Conservation (phyloP, 805 yeast genomes). For the Candida ipomoeae region DNA sequence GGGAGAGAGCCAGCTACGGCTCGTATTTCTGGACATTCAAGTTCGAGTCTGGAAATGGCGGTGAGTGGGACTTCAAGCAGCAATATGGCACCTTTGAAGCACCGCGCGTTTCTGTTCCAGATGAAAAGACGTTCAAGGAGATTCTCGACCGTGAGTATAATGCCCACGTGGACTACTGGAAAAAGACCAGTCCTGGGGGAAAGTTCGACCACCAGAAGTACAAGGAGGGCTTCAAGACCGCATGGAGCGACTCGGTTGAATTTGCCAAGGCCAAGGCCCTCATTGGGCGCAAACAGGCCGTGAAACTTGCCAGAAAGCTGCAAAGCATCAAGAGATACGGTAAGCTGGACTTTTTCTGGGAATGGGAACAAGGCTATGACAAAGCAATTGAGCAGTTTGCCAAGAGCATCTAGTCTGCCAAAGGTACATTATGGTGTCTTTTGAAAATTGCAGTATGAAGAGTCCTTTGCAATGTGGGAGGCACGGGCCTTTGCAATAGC, state of each 20-base stretch:
- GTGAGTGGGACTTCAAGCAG: conserved; percentile 91
- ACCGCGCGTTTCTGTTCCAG: conserved; percentile 32
- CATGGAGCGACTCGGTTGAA: conserved; percentile 66
- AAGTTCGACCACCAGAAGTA: conserved; percentile 78
- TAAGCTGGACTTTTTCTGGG: conserved; percentile 63
- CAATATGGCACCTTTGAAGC: conserved; percentile 49
- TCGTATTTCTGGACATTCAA: conserved; percentile 88
- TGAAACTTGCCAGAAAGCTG: conserved; percentile 47
- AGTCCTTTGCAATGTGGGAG: too few species aligned
- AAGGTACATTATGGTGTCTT: not conserved
- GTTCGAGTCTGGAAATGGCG: conserved; percentile 85
- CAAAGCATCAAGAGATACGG: conserved; percentile 63
- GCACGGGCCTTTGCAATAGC: not conserved
- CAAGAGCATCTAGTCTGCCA: not conserved
- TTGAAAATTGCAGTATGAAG: not conserved
- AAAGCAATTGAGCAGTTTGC: conserved; percentile 50
- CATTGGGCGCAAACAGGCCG: conserved; percentile 66
- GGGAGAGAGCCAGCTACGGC: conserved; percentile 60
- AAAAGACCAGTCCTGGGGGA: conserved; percentile 48
- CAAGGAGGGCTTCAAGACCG: conserved; percentile 72
- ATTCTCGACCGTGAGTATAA: conserved; percentile 32
- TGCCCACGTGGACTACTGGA: conserved; percentile 68
- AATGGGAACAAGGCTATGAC: conserved; percentile 83
- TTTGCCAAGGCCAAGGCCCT: conserved; percentile 68
- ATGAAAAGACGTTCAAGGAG: conserved; percentile 38